Evolutionary conservation across 371 early-diverging fungal genomes (phyloP), one percentile per base, ranked within the genome.

Genomic region (Circinella umbellata): DNA sequence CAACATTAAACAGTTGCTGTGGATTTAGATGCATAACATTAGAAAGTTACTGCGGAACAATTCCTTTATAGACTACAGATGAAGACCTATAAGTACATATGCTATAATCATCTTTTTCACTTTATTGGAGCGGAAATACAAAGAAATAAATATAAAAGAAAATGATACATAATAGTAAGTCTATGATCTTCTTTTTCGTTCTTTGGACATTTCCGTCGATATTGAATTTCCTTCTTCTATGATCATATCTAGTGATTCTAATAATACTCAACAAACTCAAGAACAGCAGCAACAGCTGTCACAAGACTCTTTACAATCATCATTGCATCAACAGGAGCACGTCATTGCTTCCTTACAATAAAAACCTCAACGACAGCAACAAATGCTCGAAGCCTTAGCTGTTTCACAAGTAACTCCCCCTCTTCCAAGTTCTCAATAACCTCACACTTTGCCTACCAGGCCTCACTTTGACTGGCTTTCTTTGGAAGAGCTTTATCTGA

Each of bases 401-500:
- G 15, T 4, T 15, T n/a, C 15, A 14, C n/a, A n/a, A 14, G 17
- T 15, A n/a, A 4, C 4, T 14, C n/a, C n/a, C n/a, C 49, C 15
- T 8, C 49, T 9, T 4, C 49, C 15, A 5, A 49, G 49, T 14
- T 15, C 49, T n/a, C 49, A n/a, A n/a, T n/a, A 49, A 4, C 62
- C 46, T 14, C 36, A 61, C 17, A 38, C 64, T 10, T 20, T 64
- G 3, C 49, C 49, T 3, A 66, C 49, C n/a, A 27, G 73, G 1
- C 69, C 69, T 18, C 37, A 38, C 34, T 68, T 61, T 47, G 53
- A 46, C 20, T 73, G 73, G 69, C 3, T 48, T 3, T 59, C 53
- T 20, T 10, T 61, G 3, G 34, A 15, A 3, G 53, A 34, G 2
- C 17, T 64, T 9, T 13, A 54, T 62, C 38, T 69, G 48, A 34